phyloP scores from a whole-genome alignment of 345 rosid species.

The Adansonia digitata region DNA sequence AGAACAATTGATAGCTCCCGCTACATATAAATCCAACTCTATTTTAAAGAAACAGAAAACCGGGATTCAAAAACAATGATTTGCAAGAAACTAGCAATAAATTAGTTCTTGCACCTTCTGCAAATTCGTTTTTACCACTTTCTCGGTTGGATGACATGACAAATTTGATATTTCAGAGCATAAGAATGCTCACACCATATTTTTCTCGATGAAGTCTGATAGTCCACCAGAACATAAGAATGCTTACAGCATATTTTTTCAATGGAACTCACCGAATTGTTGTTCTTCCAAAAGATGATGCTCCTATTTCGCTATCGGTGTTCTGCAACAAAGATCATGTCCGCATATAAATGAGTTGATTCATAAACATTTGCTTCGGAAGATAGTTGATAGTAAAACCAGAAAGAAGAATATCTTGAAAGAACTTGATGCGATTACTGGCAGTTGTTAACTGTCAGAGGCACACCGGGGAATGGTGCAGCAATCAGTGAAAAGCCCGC shows the following conservation, averaged over 20 bases:
- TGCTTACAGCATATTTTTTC: neutral
- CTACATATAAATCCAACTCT: conserved; percentile 22
- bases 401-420: neutral
- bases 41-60: neutral
- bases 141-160: neutral
- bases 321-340: conserved; percentile 39
- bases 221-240: neutral
- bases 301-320: conserved; percentile 69
- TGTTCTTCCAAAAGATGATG: conserved; percentile 75
- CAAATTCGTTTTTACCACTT: neutral
- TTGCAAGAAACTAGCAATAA: conserved; percentile 5
- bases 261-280: conserved; percentile 52
- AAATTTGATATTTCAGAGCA: neutral
- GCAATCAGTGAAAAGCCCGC: neutral
- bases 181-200: neutral
- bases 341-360: neutral
- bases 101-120: neutral
- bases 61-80: neutral
- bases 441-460: neutral
- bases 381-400: neutral
- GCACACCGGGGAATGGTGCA: neutral
- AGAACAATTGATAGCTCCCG: conserved; percentile 11
- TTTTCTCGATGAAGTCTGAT: neutral
- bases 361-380: neutral
- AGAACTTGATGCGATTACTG: neutral